phyloP scores from a whole-genome alignment of 176 grass and related monocot species.

The Avena atlantica region DNA sequence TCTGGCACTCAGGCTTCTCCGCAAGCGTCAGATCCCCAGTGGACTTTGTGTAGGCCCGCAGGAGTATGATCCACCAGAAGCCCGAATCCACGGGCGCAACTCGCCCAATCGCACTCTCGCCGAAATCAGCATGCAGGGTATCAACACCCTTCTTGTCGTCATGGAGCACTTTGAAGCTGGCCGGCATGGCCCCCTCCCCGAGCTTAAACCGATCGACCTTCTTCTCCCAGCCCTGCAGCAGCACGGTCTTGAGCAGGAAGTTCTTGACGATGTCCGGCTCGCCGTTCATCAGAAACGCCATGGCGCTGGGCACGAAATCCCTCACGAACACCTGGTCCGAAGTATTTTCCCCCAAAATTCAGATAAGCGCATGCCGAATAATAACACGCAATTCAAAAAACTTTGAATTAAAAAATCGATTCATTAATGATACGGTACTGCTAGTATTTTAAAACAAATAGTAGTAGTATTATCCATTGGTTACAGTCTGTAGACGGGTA shows the following conservation, averaged over 20 bases:
- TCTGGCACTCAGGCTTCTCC: constrained; percentile 74
- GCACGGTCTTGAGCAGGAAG: constrained; percentile 75
- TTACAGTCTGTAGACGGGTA: neutral
- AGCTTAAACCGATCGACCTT: constrained; percentile 79
- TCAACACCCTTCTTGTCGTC: constrained; percentile 62
- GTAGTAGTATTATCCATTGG: neutral
- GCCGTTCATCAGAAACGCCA: constrained; percentile 81
- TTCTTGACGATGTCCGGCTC: constrained; percentile 74
- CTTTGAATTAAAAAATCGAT: neutral
- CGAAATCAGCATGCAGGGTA: constrained; percentile 73
- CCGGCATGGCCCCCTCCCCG: constrained; percentile 76
- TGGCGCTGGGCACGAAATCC: constrained; percentile 80
- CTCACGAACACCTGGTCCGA: constrained; percentile 69
- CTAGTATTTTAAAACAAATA: no score
- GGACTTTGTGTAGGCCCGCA: constrained; percentile 73
- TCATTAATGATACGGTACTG: no score
- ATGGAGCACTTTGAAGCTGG: constrained; percentile 77
- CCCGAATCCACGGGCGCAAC: constrained; percentile 68
- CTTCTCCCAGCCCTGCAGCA: constrained; percentile 79
- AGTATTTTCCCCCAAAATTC: neutral
- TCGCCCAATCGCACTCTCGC: constrained; percentile 72
- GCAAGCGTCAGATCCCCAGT: constrained; percentile 62
- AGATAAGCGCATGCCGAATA: neutral
- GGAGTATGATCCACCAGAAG: constrained; percentile 83
- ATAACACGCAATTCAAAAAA: neutral